phyloP scores from a whole-genome alignment of 2,329 filamentous ascomycete species.

The Penicillium griseofulvum region DNA sequence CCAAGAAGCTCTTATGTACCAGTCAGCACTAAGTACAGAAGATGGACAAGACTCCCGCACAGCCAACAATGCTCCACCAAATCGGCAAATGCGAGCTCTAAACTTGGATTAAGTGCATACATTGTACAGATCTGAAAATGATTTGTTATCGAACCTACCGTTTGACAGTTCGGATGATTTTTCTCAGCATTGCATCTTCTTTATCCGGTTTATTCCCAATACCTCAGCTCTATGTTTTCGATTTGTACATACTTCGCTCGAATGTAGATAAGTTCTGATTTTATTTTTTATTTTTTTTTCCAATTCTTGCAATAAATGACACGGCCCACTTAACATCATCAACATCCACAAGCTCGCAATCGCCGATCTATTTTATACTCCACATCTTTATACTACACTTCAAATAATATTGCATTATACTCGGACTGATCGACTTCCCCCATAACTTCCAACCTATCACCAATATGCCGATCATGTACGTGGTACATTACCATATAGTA shows the following conservation, averaged over 20 bases:
- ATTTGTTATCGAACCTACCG: background rate
- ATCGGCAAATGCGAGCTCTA: conserved; percentile 22
- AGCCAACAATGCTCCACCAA: conserved; percentile 24
- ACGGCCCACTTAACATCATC: background rate
- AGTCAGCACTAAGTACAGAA: conserved; percentile 27
- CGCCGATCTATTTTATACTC: background rate
- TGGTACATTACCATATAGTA: background rate
- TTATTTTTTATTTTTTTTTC: background rate
- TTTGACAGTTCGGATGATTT: background rate
- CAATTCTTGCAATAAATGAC: background rate
- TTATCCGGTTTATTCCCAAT: background rate
- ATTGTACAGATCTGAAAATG: background rate
- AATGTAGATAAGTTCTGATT: background rate
- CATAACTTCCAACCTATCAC: background rate
- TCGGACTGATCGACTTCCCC: background rate
- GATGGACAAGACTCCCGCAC: conserved; percentile 18
- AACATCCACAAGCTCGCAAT: background rate
- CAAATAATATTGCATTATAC: too few relatives aligned
- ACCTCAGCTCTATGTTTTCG: background rate
- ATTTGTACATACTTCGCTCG: background rate
- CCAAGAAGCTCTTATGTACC: conserved; percentile 43
- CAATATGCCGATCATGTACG: background rate
- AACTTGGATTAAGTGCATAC: background rate
- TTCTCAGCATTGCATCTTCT: background rate
- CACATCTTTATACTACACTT: background rate